Conservation (phyloP, 495 filamentous ascomycete species). For the Aspergillus incahuasiensis region DNA sequence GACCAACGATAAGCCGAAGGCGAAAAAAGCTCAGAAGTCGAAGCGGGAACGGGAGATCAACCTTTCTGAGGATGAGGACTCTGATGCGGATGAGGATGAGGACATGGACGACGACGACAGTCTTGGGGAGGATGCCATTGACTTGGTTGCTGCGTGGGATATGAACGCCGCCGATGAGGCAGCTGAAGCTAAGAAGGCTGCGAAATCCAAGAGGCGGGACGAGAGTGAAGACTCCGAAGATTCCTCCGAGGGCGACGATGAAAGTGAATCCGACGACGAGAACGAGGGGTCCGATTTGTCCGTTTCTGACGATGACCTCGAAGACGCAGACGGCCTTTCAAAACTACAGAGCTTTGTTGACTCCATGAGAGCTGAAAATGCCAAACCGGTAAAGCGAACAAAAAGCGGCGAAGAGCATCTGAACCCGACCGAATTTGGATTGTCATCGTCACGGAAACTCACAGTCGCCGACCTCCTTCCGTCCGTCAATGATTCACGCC, state of each 20-base stretch:
- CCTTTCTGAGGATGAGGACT: conserved; percentile 53
- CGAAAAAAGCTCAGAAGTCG: conserved; percentile 28
- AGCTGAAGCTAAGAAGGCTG: conserved; percentile 28
- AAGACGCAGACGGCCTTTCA: conserved; percentile 50
- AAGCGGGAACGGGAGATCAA: conserved; percentile 40
- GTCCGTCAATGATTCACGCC: conserved; percentile 65
- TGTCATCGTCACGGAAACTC: conserved; percentile 62
- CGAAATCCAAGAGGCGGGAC: conserved; percentile 29
- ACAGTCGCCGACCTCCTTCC: conserved; percentile 74
- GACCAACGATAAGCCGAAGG: conserved; percentile 42
- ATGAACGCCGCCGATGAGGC: conserved; percentile 55
- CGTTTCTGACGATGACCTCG: conserved; percentile 54
- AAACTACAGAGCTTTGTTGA: conserved; percentile 68
- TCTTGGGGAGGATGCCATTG: conserved; percentile 79
- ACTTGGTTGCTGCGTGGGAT: conserved; percentile 78
- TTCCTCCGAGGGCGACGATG: conserved; percentile 32
- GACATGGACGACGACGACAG: conserved; percentile 60
- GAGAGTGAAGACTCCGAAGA: conserved; percentile 30
- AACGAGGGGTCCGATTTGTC: conserved; percentile 40
- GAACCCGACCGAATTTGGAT: conserved; percentile 54
- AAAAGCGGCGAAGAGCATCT: conserved; percentile 43
- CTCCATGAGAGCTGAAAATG: conserved; percentile 49
- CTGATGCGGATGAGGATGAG: conserved; percentile 39
- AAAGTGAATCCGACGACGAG: conserved; percentile 42
- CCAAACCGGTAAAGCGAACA: conserved; percentile 27